Evolutionary conservation across 345 rosid species (phyloP), one percentile per base, ranked within the genome.

Genomic region (Eutrema heterophyllum): DNA sequence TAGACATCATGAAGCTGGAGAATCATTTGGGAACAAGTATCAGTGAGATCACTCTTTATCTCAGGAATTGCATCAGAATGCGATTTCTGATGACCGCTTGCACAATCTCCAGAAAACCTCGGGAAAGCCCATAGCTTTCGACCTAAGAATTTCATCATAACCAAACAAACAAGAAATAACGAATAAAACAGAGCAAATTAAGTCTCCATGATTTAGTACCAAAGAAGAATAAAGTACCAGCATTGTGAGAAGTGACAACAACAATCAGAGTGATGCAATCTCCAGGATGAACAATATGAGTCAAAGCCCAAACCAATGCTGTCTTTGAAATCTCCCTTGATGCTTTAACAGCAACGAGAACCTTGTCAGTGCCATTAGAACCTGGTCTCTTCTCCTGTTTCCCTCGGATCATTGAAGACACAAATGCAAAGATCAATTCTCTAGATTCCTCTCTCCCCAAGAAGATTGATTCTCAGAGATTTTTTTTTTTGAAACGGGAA

Each of bases 11-110:
- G 99, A 51, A 96, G 96, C 81, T 86, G 99, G 72, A 96, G 93
- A 70, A 96, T 89, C 99, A 96, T 89, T 78, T 92, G 99, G 18
- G 99, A 92, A 83, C 96, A 96, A n/a, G 90, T 81, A 82, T 95
- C 94, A 0, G 94, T 88, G 18, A 92, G 86, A 55, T 92, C 99
- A 72, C 64, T 72, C 70, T 83, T 92, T 80, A 87, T 85, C 73
- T 90, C 98, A 7, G 89, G 72, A 71, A 74, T 83, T 70, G 99
- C 79, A 69, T 87, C 94, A 7, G 83, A 59, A 38, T 78, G 79
- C 60, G 90, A 80, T 84, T 84, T 95, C 53, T 81, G 64, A 78
- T 91, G 87, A 75, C 92, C 85, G 74, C 71, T 92, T 41, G 97
- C 97, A 67, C 99, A 95, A 75, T 95, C 99, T 60, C 92, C 98